Evolutionary conservation across 441 rosid genomes (phyloP).

Genomic region (Omphalea diandra): DNA sequence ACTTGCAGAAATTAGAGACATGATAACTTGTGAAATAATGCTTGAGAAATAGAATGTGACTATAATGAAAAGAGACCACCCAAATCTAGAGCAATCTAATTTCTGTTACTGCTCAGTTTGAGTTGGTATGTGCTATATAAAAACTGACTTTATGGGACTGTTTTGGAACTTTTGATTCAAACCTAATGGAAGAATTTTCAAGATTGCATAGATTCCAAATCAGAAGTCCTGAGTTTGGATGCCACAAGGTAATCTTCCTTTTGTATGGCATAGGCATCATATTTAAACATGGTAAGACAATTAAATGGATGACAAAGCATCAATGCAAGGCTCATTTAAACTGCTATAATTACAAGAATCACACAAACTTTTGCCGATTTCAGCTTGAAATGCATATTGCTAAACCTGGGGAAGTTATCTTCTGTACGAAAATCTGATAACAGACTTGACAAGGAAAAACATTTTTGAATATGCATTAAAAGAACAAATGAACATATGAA

Average conservation of each 20-base stretch:
- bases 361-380: not conserved
- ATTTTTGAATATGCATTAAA: not conserved
- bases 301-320: not conserved
- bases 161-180: not conserved
- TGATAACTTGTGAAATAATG: not conserved
- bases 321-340: conserved; percentile 3
- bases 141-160: not conserved
- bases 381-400: not conserved
- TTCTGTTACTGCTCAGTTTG: not conserved
- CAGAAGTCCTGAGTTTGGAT: not conserved
- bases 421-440: not conserved
- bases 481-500: not conserved
- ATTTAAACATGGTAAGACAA: not conserved
- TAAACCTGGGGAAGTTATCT: not conserved
- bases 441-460: not conserved
- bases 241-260: not conserved
- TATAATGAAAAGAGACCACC: not conserved
- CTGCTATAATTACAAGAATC: not conserved
- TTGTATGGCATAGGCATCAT: not conserved
- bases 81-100: not conserved
- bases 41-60: too few species aligned
- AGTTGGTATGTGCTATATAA: not conserved
- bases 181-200: conserved; percentile 9
- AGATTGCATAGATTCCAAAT: not conserved
- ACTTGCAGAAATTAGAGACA: not conserved